Percentiles rank a stretch among this genome's conserved stretches.
Evolutionary conservation across 352 stramenopile species (phyloP).

Genomic region (Globisporangium polare): DNA sequence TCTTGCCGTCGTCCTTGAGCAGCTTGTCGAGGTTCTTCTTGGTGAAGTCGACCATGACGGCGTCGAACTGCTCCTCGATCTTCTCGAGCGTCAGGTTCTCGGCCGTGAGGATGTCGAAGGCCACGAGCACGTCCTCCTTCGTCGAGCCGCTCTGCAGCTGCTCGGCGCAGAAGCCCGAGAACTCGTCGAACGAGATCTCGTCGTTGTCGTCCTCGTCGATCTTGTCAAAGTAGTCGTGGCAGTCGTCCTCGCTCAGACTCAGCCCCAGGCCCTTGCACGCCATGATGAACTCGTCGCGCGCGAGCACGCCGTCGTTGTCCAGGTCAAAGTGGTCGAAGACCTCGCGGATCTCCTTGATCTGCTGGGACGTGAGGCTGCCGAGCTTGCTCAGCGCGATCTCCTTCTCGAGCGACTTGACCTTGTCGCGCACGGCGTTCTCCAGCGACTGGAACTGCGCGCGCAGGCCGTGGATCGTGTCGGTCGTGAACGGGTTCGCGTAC

Average conservation of each 20-base stretch:
- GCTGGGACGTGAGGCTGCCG: constrained; percentile 75
- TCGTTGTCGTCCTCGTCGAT: constrained; percentile 81
- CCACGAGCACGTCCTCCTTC: constrained; percentile 74
- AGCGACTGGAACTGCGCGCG: constrained; percentile 83
- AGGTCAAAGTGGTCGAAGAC: constrained; percentile 90
- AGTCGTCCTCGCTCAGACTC: constrained; percentile 84
- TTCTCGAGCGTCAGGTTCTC: constrained; percentile 75
- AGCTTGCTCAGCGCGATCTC: constrained; percentile 81
- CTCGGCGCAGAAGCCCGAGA: constrained; percentile 84
- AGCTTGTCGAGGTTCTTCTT: constrained; percentile 64
- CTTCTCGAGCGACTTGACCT: constrained; percentile 88
- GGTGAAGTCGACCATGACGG: constrained; percentile 70
- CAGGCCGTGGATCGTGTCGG: constrained; percentile 86
- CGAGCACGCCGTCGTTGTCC: constrained; percentile 82
- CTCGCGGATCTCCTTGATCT: constrained; percentile 87
- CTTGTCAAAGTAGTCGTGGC: constrained; percentile 87
- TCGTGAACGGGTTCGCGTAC: constrained; percentile 88
- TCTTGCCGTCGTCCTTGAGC: constrained; percentile 46
- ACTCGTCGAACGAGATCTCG: constrained; percentile 82
- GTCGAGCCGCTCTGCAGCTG: constrained; percentile 86
- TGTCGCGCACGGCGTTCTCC: constrained; percentile 71
- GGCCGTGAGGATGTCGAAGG: constrained; percentile 73
- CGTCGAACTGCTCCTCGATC: constrained; percentile 82
- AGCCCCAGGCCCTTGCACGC: constrained; percentile 86
- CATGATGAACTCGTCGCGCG: constrained; percentile 89